Percentiles rank a stretch among this genome's conserved stretches.
phyloP scores from a whole-genome alignment of 2,329 filamentous ascomycete species.

The Arachnopeziza araneosa region DNA sequence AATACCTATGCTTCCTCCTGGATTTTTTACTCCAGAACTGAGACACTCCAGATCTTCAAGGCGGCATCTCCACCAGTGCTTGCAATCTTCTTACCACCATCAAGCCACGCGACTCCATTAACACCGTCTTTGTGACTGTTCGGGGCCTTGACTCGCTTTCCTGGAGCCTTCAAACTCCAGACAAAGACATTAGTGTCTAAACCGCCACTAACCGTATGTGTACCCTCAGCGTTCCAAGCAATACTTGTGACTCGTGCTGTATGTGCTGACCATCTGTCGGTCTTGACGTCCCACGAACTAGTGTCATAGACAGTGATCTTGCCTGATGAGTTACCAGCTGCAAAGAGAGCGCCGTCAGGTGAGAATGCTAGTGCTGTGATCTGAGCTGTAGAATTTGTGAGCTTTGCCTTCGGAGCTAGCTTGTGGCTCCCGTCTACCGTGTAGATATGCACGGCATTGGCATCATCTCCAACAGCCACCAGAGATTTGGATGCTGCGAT shows the following conservation, averaged over 20 bases:
- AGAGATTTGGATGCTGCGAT: slow-evolving; percentile 63
- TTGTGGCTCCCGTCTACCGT: slow-evolving; percentile 51
- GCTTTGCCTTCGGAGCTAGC: slow-evolving; percentile 38
- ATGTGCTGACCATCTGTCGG: slow-evolving; percentile 72
- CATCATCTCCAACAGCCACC: slow-evolving; percentile 72
- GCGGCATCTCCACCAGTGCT: slow-evolving; percentile 83
- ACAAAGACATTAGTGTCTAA: slow-evolving; percentile 90
- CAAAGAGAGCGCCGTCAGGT: slow-evolving; percentile 67
- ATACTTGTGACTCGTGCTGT: slow-evolving; percentile 62
- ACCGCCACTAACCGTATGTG: slow-evolving; percentile 75
- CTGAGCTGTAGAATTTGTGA: slow-evolving; percentile 63
- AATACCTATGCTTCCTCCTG: neutral
- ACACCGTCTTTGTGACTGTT: slow-evolving; percentile 98
- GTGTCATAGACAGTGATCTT: slow-evolving; percentile 81
- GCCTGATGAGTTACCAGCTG: slow-evolving; percentile 75
- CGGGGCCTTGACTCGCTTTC: slow-evolving; percentile 72
- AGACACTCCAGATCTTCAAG: slow-evolving; percentile 80
- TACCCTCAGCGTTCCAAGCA: slow-evolving; percentile 72
- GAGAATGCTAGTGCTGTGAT: slow-evolving; percentile 85
- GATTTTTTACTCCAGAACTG: slow-evolving; percentile 42
- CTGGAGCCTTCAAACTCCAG: slow-evolving; percentile 81
- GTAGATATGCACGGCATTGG: slow-evolving; percentile 73
- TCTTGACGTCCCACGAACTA: slow-evolving; percentile 62
- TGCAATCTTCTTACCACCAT: slow-evolving; percentile 59
- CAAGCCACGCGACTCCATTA: slow-evolving; percentile 77